A percentile compares a stretch with the other conserved stretches of the same genome.
Evolutionary conservation across 371 early-diverging fungal genomes (phyloP).

Genomic region (Mucor ambiguus): DNA sequence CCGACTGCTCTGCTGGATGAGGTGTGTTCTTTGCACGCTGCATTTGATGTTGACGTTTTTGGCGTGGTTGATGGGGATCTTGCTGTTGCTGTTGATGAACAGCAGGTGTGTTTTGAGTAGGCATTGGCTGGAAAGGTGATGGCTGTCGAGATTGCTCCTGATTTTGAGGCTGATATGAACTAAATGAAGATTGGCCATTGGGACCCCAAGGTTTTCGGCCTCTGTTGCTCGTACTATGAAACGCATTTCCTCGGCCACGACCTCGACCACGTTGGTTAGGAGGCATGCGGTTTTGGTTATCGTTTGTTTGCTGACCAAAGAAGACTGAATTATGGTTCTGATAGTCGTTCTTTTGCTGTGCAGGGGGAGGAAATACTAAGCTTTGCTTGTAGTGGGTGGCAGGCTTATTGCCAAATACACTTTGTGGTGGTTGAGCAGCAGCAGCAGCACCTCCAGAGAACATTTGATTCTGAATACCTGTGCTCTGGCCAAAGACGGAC

Average conservation of each 20-base stretch:
- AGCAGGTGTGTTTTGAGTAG: not conserved
- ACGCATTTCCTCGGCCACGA: not conserved
- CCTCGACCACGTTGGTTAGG: not conserved
- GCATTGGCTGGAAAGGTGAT: not conserved
- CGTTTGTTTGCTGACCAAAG: not conserved
- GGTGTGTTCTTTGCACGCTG: not conserved
- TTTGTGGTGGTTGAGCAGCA: not conserved
- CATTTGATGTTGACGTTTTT: not conserved
- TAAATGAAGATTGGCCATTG: not conserved
- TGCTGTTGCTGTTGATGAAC: not conserved
- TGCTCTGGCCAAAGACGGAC: not conserved
- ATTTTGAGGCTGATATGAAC: not conserved
- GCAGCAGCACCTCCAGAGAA: not conserved
- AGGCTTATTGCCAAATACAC: not conserved
- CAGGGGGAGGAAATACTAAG: not conserved
- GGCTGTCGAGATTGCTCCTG: not conserved
- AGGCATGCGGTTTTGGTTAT: not conserved
- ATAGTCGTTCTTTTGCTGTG: not conserved
- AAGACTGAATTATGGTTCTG: not conserved
- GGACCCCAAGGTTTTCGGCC: not conserved
- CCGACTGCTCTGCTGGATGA: not conserved
- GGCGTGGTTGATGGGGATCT: not conserved
- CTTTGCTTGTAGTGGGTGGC: not conserved
- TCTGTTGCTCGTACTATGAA: not conserved
- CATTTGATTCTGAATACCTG: not conserved